These are phyloP conservation scores for Ceratocystis cacaofunesta DNA, from an alignment of 2,329 filamentous ascomycete species.

Conservation along the genomic window DNA sequence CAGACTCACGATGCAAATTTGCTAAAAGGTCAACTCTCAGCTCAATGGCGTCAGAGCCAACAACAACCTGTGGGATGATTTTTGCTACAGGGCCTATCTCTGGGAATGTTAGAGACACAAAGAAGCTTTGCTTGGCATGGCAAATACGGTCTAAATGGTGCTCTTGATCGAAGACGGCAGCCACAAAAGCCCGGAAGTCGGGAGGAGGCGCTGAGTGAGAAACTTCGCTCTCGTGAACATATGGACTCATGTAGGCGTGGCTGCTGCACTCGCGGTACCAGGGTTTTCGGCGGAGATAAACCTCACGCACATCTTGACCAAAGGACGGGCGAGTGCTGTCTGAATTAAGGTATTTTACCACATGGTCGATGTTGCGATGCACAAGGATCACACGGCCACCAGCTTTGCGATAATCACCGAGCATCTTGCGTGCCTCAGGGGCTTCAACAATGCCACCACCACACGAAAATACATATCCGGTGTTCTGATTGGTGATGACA, in stretches of 20 bases:
- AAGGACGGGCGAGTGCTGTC: conserved; percentile 90
- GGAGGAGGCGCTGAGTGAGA: conserved; percentile 15
- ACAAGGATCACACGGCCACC: conserved; percentile 79
- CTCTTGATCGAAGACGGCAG: conserved; percentile 20
- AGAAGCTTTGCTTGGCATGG: conserved; percentile 63
- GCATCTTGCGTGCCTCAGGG: conserved; percentile 59
- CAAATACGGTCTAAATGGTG: conserved; percentile 33
- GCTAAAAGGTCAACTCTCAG: conserved; percentile 80
- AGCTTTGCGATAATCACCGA: conserved; percentile 55
- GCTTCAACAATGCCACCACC: conserved; percentile 88
- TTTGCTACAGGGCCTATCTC: conserved; percentile 49
- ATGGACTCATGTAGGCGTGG: conserved; percentile 75
- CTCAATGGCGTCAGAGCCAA: conserved; percentile 87
- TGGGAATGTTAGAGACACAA: conserved; percentile 78
- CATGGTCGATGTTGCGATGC: conserved; percentile 71
- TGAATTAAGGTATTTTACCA: conserved; percentile 74
- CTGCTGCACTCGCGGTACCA: conserved; percentile 93
- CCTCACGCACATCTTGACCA: conserved; percentile 77
- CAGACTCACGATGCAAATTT: conserved; percentile 60
- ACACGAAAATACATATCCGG: conserved; percentile 75
- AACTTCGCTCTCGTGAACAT: conserved; percentile 8
- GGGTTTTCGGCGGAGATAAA: conserved; percentile 76
- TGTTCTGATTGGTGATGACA: conserved; percentile 58
- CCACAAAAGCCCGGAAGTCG: conserved; percentile 22
- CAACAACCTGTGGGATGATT: conserved; percentile 54